These are phyloP conservation scores for Oehlia diaphana DNA, from an alignment of 192 early-diverging fungal species.

Conservation along the genomic window DNA sequence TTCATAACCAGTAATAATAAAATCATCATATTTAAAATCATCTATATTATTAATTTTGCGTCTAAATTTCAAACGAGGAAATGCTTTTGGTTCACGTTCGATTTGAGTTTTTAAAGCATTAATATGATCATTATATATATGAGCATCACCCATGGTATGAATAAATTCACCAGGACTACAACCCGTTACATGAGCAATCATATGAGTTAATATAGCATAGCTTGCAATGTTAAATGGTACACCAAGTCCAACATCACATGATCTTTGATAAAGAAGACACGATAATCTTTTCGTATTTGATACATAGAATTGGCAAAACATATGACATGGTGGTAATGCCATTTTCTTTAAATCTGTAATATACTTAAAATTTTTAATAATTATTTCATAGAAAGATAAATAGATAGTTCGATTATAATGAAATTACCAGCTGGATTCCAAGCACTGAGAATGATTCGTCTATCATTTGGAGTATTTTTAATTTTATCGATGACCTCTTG, in stretches of 20 bases:
- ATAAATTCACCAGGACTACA: constrained; percentile 82
- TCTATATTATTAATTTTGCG: constrained; percentile 60
- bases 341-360: constrained; percentile 74
- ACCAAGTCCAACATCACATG: constrained; percentile 94
- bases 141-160: constrained; percentile 94
- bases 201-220: constrained; percentile 86
- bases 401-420: background rate
- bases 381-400: background rate
- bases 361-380: background rate
- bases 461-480: constrained; percentile 79
- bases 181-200: constrained; percentile 89
- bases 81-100: constrained; percentile 69
- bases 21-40: constrained; percentile 77
- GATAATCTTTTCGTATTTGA: constrained; percentile 72
- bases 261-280: constrained; percentile 95
- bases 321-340: constrained; percentile 97
- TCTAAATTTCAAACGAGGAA: constrained; percentile 70
- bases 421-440: constrained; percentile 93
- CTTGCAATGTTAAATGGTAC: constrained; percentile 99
- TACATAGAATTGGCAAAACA: constrained; percentile 97
- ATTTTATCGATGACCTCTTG: constrained; percentile 85
- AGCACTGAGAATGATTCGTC: constrained; percentile 91
- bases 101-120: constrained; percentile 83
- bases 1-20: constrained; percentile 79
- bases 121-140: constrained; percentile 91